Percentiles rank a stretch among this genome's conserved stretches.
Conservation (phyloP, 106 monocot genomes). For the Alisma plantagoaquatica region DNA sequence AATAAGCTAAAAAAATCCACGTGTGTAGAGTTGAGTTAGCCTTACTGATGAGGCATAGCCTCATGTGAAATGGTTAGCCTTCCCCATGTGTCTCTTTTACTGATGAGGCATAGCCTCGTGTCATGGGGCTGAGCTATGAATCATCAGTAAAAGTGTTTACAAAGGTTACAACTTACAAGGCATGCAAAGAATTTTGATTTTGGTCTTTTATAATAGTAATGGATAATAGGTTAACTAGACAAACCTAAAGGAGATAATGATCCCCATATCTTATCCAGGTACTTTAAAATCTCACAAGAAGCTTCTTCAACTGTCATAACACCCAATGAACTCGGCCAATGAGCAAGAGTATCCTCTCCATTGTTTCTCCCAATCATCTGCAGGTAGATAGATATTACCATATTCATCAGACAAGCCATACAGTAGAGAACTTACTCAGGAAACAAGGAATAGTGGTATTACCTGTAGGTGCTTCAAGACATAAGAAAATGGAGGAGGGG, state of each 20-base stretch:
- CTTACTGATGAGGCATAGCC: too few species aligned
- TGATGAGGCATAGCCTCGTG: too few species aligned
- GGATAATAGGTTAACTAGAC: too few species aligned
- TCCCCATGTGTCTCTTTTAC: too few species aligned
- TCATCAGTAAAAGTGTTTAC: too few species aligned
- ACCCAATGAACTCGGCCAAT: constrained; percentile 77
- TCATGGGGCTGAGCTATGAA: too few species aligned
- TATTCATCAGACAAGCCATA: neutral
- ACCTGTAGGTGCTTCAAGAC: constrained; percentile 96
- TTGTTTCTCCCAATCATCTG: constrained; percentile 88
- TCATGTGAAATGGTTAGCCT: too few species aligned
- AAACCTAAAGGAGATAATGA: constrained; percentile 76
- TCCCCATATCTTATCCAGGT: constrained; percentile 73
- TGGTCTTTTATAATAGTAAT: too few species aligned
- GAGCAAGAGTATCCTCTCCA: constrained; percentile 92
- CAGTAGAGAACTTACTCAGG: constrained; percentile 3
- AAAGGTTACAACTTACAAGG: too few species aligned
- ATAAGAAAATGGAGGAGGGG: constrained; percentile 76
- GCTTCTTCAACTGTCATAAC: constrained; percentile 83
- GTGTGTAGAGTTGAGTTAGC: too few species aligned
- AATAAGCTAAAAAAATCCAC: too few species aligned
- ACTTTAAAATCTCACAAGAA: constrained; percentile 66
- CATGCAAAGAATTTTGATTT: too few species aligned
- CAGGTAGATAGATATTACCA: neutral
- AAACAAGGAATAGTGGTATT: neutral